A percentile compares a stretch with the other conserved stretches of the same genome.
These are phyloP conservation scores for Selenicereus undatus DNA, from an alignment of 148 eudicot genomes.

Conservation along the genomic window DNA sequence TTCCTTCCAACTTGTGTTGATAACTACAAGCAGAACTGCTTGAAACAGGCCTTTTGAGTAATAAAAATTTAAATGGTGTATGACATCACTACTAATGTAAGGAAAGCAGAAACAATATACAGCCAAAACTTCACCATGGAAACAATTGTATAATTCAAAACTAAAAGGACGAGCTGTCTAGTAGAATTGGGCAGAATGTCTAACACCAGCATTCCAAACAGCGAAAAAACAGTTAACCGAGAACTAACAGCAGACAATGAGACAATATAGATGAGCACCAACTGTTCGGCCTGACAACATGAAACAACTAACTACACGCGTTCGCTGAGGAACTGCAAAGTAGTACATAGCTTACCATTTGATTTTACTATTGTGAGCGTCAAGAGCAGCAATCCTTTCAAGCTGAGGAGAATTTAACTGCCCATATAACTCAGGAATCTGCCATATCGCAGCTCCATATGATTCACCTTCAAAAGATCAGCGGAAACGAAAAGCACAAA, in stretches of 20 bases:
- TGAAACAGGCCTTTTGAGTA: background rate
- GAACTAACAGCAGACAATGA: too few relatives aligned
- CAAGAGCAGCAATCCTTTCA: slow-evolving; percentile 80
- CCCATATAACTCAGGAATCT: slow-evolving; percentile 95
- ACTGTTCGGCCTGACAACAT: background rate
- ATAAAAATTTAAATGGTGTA: background rate
- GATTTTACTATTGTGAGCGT: slow-evolving; percentile 62
- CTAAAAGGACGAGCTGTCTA: background rate
- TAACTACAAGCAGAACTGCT: background rate
- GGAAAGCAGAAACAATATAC: background rate
- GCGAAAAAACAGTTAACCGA: too few relatives aligned
- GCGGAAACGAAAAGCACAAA: slow-evolving; percentile 15
- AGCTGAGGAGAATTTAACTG: slow-evolving; percentile 88
- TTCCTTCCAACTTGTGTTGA: background rate
- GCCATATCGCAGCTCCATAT: slow-evolving; percentile 96
- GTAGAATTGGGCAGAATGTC: background rate
- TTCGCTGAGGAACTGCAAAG: background rate
- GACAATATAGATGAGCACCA: background rate
- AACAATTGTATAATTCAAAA: background rate
- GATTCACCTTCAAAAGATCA: slow-evolving; percentile 63
- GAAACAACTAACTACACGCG: background rate
- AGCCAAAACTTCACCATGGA: background rate
- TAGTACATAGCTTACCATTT: slow-evolving; percentile 49
- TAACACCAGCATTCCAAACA: background rate
- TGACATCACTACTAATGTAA: background rate